phyloP scores from a whole-genome alignment of 169 alveolate genomes.

The Miamiensis avidus region DNA sequence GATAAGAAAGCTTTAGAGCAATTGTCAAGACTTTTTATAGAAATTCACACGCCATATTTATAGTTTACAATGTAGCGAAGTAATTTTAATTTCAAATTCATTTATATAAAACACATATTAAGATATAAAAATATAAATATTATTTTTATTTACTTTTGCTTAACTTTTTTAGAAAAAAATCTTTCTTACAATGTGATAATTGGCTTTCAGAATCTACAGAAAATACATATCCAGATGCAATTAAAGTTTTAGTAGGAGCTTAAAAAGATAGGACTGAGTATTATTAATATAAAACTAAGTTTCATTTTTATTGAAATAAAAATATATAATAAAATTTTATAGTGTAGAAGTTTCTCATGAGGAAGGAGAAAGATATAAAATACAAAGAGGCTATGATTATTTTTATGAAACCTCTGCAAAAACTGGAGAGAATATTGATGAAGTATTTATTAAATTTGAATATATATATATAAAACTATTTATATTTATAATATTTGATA shows the following conservation, averaged over 20 bases:
- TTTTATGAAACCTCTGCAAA: conserved; percentile 27
- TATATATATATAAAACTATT: no score
- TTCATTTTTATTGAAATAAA: no score
- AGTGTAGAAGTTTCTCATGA: conserved; percentile 25
- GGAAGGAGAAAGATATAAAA: conserved; percentile 19
- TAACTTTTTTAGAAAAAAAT: not conserved
- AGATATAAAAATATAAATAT: no score
- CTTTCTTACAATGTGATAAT: not conserved
- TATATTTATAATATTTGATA: not conserved
- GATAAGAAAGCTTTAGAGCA: conserved; percentile 76
- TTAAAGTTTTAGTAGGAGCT: conserved; percentile 20
- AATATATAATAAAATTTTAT: not conserved
- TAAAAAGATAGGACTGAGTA: conserved; percentile 14
- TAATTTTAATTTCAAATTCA: conserved; percentile 16
- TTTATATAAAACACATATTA: no score
- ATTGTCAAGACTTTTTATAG: conserved; percentile 73
- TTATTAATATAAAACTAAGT: not conserved
- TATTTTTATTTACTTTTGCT: not conserved
- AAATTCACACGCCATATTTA: conserved; percentile 75
- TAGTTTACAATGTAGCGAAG: conserved; percentile 69
- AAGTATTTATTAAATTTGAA: not conserved
- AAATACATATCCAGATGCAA: not conserved
- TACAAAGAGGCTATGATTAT: conserved; percentile 1
- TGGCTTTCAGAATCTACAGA: conserved; percentile 16
- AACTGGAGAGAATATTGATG: conserved; percentile 24